Conservation (phyloP, 2,329 filamentous ascomycete species). For the Colletotrichum sp. region DNA sequence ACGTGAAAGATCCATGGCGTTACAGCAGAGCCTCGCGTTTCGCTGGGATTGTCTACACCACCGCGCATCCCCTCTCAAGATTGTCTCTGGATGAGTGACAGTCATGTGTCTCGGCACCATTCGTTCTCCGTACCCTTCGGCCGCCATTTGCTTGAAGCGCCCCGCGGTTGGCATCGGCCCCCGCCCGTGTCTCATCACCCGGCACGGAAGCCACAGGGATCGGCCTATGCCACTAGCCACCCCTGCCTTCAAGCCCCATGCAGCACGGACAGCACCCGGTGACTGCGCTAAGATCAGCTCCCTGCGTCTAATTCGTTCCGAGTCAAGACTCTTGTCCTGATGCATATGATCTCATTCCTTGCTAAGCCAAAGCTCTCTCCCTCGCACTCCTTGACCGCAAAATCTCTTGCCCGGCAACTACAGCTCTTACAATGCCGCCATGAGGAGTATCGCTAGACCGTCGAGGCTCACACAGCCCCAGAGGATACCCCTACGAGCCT, state of each 20-base stretch:
- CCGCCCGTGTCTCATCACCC: background rate
- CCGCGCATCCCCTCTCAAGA: background rate
- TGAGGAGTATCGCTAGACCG: conserved; percentile 45
- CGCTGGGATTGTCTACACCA: background rate
- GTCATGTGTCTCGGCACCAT: background rate
- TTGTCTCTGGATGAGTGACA: background rate
- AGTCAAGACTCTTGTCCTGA: background rate
- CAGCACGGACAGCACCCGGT: background rate
- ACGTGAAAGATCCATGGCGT: background rate
- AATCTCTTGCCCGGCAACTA: background rate
- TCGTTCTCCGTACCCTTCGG: background rate
- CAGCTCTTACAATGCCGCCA: conserved; percentile 46
- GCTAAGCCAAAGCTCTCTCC: background rate
- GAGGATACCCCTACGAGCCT: conserved; percentile 18
- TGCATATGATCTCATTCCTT: conserved; percentile 14
- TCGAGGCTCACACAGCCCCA: conserved; percentile 37
- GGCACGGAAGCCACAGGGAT: background rate
- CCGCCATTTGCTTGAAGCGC: background rate
- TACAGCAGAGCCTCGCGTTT: background rate
- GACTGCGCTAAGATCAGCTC: background rate
- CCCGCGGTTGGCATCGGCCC: conserved; percentile 9
- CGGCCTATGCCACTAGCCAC: background rate
- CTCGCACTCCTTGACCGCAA: background rate
- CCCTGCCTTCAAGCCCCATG: background rate
- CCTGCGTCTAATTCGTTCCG: background rate